Base-by-base conservation (phyloP, 768 basidiomycete species). In the Panaeolus cyanescens region DNA sequence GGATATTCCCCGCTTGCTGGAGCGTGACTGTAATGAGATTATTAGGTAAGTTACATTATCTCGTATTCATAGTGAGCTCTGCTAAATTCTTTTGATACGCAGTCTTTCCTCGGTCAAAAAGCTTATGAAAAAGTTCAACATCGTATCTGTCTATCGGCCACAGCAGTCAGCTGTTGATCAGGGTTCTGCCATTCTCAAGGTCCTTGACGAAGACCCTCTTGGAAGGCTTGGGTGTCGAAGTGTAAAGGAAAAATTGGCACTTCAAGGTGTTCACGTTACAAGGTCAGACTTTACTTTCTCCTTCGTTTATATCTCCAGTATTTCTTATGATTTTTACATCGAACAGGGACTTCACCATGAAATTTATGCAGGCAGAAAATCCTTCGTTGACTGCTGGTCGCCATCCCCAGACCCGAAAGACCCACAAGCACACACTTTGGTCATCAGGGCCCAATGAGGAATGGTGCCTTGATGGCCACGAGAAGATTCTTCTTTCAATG, bases 401-500 rank as follows among this genome's bases (percentile, higher is more conserved):
- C 4, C 64, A 68, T 42, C 68, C 73, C 1, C 19, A 10, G 2
- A 61, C 68, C 6, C 42, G 60, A 53, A 71, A 72, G 54, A 56
- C 65, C 9, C 72, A 73, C 56, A 32, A 34, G 10, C 60, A 67
- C 54, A 66, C 64, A 1, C 31, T 74, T 1, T 68, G 61, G 60
- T 71, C 67, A 2, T 39, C 63, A 12, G 70, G 72, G 4, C 72
- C 73, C 12, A 72, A 74, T 50, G 70, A 74, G 40, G 71, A 72
- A 55, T 72, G 71, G 72, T 61, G 72, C 39, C 19, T 70, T 22
- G 69, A 73, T 60, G 72, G 73, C 9, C 72, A 71, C 59, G 68
- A 72, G 58, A 74, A 74, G 58, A 58, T 74, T 10, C 32, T 67
- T 1, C 32, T 31, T 1, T 31, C 45, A 0, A 74, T 74, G 70